phyloP scores from a whole-genome alignment of 805 yeast species.

The Lachancea dasiensis region DNA sequence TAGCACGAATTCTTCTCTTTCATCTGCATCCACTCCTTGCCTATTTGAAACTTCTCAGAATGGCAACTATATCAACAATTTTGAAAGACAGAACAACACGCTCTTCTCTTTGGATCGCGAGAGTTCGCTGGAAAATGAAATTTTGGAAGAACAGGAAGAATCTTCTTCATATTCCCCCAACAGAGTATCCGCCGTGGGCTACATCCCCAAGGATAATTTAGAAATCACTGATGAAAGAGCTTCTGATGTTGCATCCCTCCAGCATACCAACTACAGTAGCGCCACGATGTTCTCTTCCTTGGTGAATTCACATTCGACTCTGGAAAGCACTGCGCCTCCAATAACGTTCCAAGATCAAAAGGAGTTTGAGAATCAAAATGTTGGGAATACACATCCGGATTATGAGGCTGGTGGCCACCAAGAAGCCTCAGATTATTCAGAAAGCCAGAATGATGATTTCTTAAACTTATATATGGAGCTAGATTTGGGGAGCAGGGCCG shows the following conservation, averaged over 20 bases:
- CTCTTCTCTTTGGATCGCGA: constrained; percentile 10
- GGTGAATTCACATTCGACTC: constrained; percentile 22
- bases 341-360: constrained; percentile 4
- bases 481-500: constrained; percentile 16
- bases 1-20: constrained; percentile 14
- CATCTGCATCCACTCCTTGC: constrained; percentile 22
- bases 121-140: constrained; percentile 11
- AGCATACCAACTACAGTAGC: constrained; percentile 14
- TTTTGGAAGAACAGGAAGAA: constrained; percentile 14
- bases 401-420: not conserved
- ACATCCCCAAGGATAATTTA: constrained; percentile 13
- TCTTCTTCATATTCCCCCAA: constrained; percentile 16
- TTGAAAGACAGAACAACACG: constrained; percentile 12
- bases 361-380: not conserved
- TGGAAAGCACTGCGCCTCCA: constrained; percentile 13
- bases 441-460: constrained; percentile 11
- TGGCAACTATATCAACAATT: not conserved
- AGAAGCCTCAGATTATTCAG: not conserved
- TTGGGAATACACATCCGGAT: not conserved
- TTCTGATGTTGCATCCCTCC: constrained; percentile 9
- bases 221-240: constrained; percentile 15
- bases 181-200: constrained; percentile 15
- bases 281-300: constrained; percentile 23
- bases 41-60: constrained; percentile 10
- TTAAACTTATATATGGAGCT: constrained; percentile 23